Evolutionary conservation across 208 protist genomes (phyloP), one percentile per base, ranked within the genome.

Genomic region (Crithidia expoeki): DNA sequence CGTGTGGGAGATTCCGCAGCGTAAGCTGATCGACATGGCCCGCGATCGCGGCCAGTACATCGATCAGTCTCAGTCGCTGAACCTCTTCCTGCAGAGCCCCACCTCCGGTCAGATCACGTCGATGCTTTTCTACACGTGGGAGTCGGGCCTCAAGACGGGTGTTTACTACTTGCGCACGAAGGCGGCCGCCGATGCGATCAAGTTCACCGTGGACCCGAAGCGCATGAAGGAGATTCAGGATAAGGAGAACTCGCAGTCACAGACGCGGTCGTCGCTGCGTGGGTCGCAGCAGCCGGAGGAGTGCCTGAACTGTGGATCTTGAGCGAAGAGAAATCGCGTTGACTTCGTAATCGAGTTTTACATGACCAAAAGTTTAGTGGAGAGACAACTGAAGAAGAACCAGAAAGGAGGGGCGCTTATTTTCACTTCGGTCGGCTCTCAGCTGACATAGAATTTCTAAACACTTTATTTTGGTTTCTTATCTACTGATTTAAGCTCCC

Each of bases 41-140:
- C 98, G 97, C 19, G 98, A 98, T 51, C 95, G 99, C 50, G 98
- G 95, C 61, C 97, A 98, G 66, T 99, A 98, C 86, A 99, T 99
- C 78, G 98, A 99, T 80, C 99, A 99, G 86, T 97, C 85, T 44
- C 98, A 99, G 85, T 97, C 87, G n/a, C 84, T 99, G 72, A 99
- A 99, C 81, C 84, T 99, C 27, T 99, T 99, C 86, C 91, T 99
- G 44, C 96, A 92, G 53, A 96, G 82, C 55, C 98, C 98, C 51
- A 98, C 84, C 28, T 94, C 90, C 16, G 80, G 81, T 2, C 98
- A 99, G 84, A 90, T 99, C 34, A 99, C 98, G 7, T 99, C 97
- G 10, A 99, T 99, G 98, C 99, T 99, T 88, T 99, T 99, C 82
- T 99, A 99, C 82, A 90, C 89, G 17, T 99, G 98, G 98, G 88